Evolutionary conservation across 441 rosid genomes (phyloP).

Genomic region (Gossypium laxum): DNA sequence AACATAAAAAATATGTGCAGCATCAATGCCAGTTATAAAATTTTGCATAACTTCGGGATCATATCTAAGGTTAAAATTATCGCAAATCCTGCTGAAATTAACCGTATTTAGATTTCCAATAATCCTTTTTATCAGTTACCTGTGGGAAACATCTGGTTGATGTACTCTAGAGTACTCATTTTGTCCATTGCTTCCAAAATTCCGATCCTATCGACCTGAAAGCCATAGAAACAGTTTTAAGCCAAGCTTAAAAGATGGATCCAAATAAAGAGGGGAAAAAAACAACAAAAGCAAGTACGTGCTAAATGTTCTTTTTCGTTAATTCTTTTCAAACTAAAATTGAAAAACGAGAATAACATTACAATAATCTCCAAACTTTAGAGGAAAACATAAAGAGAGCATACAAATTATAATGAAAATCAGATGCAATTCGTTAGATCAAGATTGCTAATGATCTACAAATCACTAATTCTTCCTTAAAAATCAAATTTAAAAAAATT

Average conservation of each 20-base stretch:
- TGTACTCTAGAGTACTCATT: slow-evolving; percentile 81
- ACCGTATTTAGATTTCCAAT: background rate
- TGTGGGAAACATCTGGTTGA: slow-evolving; percentile 99
- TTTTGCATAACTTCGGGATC: background rate
- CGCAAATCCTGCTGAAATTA: background rate
- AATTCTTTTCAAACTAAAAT: background rate
- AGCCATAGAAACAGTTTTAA: background rate
- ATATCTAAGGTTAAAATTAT: slow-evolving; percentile 1
- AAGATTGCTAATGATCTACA: background rate
- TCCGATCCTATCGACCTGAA: background rate
- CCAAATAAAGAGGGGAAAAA: background rate
- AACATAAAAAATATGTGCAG: slow-evolving; percentile 19
- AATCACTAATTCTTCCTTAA: background rate
- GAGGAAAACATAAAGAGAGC: background rate
- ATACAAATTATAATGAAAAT: slow-evolving; percentile 5
- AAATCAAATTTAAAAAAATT: background rate
- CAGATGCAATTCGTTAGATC: slow-evolving; percentile 10
- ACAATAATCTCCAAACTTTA: background rate
- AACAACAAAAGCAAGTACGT: background rate
- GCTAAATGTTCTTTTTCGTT: background rate
- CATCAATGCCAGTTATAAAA: slow-evolving; percentile 4
- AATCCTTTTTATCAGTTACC: slow-evolving; percentile 31
- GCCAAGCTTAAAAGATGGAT: slow-evolving; percentile 1
- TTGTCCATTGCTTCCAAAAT: slow-evolving; percentile 54
- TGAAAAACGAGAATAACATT: background rate